Evolutionary conservation across 805 yeast species (phyloP), one percentile per base, ranked within the genome.

Genomic region (Nakazawaea ishiwadae): DNA sequence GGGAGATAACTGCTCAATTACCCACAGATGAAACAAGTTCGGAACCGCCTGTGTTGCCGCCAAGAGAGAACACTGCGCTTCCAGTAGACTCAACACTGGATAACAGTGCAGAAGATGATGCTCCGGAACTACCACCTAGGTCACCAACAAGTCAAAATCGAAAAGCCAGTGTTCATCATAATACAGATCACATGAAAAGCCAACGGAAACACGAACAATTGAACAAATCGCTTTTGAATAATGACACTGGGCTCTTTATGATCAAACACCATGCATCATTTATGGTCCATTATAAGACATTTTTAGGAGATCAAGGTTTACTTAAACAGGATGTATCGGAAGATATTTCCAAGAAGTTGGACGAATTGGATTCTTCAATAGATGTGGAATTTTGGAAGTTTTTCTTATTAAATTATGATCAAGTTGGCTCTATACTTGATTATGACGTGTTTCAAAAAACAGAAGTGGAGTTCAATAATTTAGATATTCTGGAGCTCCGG

Each of bases 331-430:
- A 18, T 5, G 18, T 8, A 4, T 5, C 2, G 14, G 3, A n/a
- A 4, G 15, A n/a, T 3, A 10, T 37, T 6, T n/a, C 14, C 15
- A 18, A 23, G 6, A 9, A 14, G 10, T 28, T 26, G 18, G 17
- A 28, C 11, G 32, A 16, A 16, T 16, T 20, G 15, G 31, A 39
- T 5, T n/a, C 20, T 3, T 12, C 23, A 23, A 20, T 42, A 4
- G 44, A 42, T 26, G n/a, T 31, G 7, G 40, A 37, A 4, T 42
- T 42, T 32, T 42, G 44, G 44, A 24, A 32, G 24, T 11, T 42
- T 5, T 27, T 42, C 12, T 31, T 42, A 12, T n/a, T 20, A 12
- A 26, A 42, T 9, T 37, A 42, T 16, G 40, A 33, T 11, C 31
- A 32, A 5, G 11, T 37, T 9, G 16, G 15, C 9, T 10, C 15